Percentiles rank a stretch among this genome's conserved stretches.
Conservation (phyloP, 2,329 filamentous ascomycete species). For the Fusarium sacchari region DNA sequence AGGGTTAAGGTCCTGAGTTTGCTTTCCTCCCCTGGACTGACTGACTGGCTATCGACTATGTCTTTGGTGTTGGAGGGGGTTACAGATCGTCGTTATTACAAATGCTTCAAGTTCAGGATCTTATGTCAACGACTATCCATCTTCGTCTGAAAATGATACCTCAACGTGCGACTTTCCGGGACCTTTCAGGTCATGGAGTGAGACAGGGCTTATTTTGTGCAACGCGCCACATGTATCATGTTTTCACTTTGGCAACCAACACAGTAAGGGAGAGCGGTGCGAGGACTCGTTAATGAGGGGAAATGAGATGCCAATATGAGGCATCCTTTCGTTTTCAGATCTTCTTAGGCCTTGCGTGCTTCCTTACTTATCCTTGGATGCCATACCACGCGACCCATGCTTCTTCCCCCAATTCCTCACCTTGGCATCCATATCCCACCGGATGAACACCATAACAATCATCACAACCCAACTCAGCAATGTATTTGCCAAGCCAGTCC, state of each 20-base stretch:
- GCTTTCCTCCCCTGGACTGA: too few species aligned
- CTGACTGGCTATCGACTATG: too few species aligned
- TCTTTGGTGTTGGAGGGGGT: too few species aligned
- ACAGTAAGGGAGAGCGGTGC: too few species aligned
- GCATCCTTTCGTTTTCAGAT: not conserved
- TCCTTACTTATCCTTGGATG: not conserved
- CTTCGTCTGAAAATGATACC: not conserved
- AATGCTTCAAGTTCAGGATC: not conserved
- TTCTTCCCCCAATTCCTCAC: constrained; percentile 24
- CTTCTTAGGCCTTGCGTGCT: not conserved
- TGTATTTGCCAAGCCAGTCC: constrained; percentile 13
- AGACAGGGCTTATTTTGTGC: not conserved
- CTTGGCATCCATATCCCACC: constrained; percentile 34
- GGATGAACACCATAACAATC: constrained; percentile 32
- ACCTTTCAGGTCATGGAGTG: not conserved
- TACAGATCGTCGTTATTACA: not conserved
- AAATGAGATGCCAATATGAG: not conserved
- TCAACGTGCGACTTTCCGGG: not conserved
- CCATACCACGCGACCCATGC: constrained; percentile 12
- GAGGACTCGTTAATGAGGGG: not conserved
- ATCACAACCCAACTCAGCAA: constrained; percentile 28
- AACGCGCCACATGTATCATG: not conserved
- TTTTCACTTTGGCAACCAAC: not conserved
- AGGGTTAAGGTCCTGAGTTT: too few species aligned
- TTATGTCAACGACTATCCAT: not conserved